phyloP scores from a whole-genome alignment of 1,284 basidiomycete species.

The Malassezia equina region DNA sequence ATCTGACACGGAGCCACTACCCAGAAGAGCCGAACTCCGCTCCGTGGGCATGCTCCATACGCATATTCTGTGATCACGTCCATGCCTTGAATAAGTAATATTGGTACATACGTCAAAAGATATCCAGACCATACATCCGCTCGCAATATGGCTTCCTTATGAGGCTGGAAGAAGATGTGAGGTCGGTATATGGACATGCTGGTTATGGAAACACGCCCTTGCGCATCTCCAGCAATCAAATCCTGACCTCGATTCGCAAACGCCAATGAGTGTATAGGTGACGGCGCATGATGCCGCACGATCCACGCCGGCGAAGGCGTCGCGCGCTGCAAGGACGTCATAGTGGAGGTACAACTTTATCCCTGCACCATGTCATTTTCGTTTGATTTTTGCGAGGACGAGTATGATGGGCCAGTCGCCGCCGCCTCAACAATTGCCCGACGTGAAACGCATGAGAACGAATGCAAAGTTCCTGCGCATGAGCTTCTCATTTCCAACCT shows the following conservation, averaged over 20 bases:
- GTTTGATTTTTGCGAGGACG: conserved; percentile 18
- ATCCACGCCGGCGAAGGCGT: conserved; percentile 8
- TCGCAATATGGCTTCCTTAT: conserved; percentile 7
- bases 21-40: background rate
- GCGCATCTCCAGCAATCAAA: conserved; percentile 10
- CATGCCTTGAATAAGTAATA: conserved; percentile 6
- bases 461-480: background rate
- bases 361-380: conserved; percentile 18
- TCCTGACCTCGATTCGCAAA: conserved; percentile 1
- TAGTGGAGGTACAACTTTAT: background rate
- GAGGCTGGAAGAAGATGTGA: conserved; percentile 7
- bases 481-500: background rate
- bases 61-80: conserved; percentile 5
- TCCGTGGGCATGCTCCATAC: conserved; percentile 10
- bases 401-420: background rate
- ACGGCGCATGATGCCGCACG: conserved; percentile 13
- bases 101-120: conserved; percentile 12
- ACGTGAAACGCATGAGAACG: background rate
- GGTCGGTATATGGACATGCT: conserved; percentile 10
- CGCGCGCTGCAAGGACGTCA: background rate
- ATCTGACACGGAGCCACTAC: background rate
- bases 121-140: conserved; percentile 13
- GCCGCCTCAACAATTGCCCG: background rate
- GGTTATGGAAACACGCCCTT: conserved; percentile 13
- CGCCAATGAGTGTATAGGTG: conserved; percentile 7